Base-by-base conservation (phyloP, 495 filamentous ascomycete species). In the Aspergillus affinis region DNA sequence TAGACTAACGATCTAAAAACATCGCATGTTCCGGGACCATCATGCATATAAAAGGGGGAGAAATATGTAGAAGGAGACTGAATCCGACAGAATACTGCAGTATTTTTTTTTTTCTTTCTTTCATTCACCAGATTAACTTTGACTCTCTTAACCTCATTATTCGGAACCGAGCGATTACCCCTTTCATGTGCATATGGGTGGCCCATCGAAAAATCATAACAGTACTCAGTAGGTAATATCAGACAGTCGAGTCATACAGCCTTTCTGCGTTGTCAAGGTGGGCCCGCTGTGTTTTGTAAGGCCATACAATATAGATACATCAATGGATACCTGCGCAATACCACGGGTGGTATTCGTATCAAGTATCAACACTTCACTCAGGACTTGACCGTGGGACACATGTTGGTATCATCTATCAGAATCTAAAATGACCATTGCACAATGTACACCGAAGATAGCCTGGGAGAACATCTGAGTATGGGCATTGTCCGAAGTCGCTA, bases 151-250 rank as follows among this genome's bases (percentile, higher is more conserved):
- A 36, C 6, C 32, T 36, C 32, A 36, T 36, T 36, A 48, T 7
- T 32, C 18, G 50, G 47, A 57, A 54, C 41, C 58, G 62, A 27
- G 30, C 48, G 45, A 46, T 55, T 51, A 55, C 55, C 58, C 62
- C 58, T 65, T 61, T 65, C 62, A 65, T 61, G 62, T 65, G 62
- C 62, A 65, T 63, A 58, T 50, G 27, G 32, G 49, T 51, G 54
- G 21, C 41, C 59, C 59, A 56, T 61, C 52, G 21, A 29, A 17
- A 17, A 23, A 54, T 26, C 49, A n/a, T n/a, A n/a, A n/a, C n/a
- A n/a, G n/a, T n/a, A n/a, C n/a, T n/a, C n/a, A n/a, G 29, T 54
- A 17, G 23, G 45, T 46, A 58, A 55, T 48, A 45, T 56, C n/a
- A n/a, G n/a, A n/a, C n/a, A n/a, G n/a, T n/a, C n/a, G n/a, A 21